Evolutionary conservation across 1,284 basidiomycete genomes (phyloP).

Genomic region (Ustilago cynodontis): DNA sequence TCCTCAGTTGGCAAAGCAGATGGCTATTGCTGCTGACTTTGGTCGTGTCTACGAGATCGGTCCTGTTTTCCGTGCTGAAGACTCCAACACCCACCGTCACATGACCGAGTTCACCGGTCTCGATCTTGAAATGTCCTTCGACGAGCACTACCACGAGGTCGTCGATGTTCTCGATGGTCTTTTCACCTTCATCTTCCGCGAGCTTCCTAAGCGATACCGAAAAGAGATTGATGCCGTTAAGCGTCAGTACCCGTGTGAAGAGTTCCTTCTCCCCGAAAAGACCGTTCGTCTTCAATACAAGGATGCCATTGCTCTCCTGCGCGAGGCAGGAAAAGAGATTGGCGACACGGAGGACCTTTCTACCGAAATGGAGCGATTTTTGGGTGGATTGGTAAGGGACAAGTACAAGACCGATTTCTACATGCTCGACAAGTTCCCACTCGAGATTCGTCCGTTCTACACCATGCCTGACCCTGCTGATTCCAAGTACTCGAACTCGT

Average conservation of each 20-base stretch:
- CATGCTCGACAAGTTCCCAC: conserved; percentile 69
- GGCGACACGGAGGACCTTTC: conserved; percentile 67
- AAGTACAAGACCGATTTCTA: conserved; percentile 70
- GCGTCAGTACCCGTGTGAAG: conserved; percentile 86
- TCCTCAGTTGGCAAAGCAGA: conserved; percentile 97
- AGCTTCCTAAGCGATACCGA: conserved; percentile 76
- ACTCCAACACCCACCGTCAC: conserved; percentile 97
- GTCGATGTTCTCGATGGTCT: conserved; percentile 67
- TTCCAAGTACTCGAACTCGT: conserved; percentile 85
- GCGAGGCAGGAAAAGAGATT: conserved; percentile 64
- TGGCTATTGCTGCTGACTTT: conserved; percentile 98
- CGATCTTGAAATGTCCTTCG: conserved; percentile 98
- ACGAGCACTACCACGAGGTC: conserved; percentile 94
- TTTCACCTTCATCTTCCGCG: conserved; percentile 69
- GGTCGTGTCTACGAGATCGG: conserved; percentile 98
- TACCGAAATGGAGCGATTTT: conserved; percentile 66
- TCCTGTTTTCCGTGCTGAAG: conserved; percentile 93
- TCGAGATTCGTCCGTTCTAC: conserved; percentile 68
- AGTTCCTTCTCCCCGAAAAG: conserved; percentile 67
- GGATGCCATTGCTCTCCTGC: conserved; percentile 65
- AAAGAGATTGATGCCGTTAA: conserved; percentile 84
- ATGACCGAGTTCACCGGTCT: conserved; percentile 98
- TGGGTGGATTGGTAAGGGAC: conserved; percentile 65
- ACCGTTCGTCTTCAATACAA: conserved; percentile 65
- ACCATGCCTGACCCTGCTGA: conserved; percentile 69